Evolutionary conservation across 192 early-diverging fungal genomes (phyloP).

Genomic region (Podila clonocystis): DNA sequence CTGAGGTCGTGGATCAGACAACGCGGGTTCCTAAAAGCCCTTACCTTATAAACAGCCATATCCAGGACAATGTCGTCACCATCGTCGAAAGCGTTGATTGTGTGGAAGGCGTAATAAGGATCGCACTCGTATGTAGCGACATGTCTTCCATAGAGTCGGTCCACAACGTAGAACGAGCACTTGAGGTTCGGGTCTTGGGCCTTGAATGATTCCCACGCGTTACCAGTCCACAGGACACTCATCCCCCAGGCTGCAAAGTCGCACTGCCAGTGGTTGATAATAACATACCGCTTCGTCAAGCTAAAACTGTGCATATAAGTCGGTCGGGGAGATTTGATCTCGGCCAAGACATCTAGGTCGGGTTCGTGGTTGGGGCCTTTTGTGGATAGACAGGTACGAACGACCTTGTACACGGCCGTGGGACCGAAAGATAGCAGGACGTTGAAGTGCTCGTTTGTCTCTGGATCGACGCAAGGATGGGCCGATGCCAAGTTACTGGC

Average conservation of each 20-base stretch:
- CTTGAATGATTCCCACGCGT: slow-evolving; percentile 48
- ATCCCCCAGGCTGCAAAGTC: slow-evolving; percentile 48
- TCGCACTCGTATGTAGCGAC: slow-evolving; percentile 59
- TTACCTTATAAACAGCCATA: slow-evolving; percentile 46
- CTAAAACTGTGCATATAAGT: slow-evolving; percentile 66
- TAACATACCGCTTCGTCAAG: slow-evolving; percentile 63
- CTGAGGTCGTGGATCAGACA: background rate
- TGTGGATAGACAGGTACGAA: slow-evolving; percentile 28
- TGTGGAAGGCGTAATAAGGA: slow-evolving; percentile 63
- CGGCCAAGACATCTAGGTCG: slow-evolving; percentile 46
- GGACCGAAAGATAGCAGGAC: slow-evolving; percentile 43
- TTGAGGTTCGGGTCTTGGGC: slow-evolving; percentile 25
- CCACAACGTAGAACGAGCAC: slow-evolving; percentile 56
- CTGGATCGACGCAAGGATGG: slow-evolving; percentile 53
- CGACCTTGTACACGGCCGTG: slow-evolving; percentile 42
- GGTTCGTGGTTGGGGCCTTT: slow-evolving; percentile 20
- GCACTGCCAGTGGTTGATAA: slow-evolving; percentile 61
- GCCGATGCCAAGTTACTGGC: slow-evolving; percentile 45
- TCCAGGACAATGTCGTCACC: slow-evolving; percentile 58
- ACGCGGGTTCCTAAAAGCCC: background rate
- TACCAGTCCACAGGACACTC: slow-evolving; percentile 56
- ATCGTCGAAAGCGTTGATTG: slow-evolving; percentile 60
- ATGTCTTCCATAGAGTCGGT: slow-evolving; percentile 43
- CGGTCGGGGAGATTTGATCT: slow-evolving; percentile 39
- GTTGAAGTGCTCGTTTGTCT: slow-evolving; percentile 47